These are phyloP conservation scores for Schizosaccharomyces versatilis DNA, from an alignment of 1,139 yeast species.

Conservation along the genomic window DNA sequence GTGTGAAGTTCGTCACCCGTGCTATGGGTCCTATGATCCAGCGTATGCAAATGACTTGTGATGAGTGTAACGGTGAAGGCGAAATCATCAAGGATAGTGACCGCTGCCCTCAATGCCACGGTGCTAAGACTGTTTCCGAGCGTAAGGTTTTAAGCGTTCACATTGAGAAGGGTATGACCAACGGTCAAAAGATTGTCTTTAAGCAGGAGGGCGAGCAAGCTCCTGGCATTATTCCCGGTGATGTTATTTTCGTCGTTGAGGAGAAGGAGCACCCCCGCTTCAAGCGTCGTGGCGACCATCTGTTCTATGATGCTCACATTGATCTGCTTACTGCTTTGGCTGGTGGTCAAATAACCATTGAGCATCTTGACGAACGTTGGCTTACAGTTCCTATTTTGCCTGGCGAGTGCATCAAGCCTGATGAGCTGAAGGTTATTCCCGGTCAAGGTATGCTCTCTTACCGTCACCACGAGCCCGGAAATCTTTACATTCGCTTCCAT, in stretches of 20 bases:
- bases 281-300: slow-evolving; percentile 77
- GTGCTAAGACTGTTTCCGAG: slow-evolving; percentile 71
- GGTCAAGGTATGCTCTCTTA: slow-evolving; percentile 89
- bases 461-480: slow-evolving; percentile 26
- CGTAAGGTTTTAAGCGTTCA: slow-evolving; percentile 87
- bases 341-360: slow-evolving; percentile 75
- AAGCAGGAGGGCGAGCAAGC: slow-evolving; percentile 96
- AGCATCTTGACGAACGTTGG: slow-evolving; percentile 68
- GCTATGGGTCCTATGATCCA: slow-evolving; percentile 99
- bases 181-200: slow-evolving; percentile 79
- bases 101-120: slow-evolving; percentile 69
- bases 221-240: slow-evolving; percentile 90
- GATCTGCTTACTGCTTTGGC: slow-evolving; percentile 87
- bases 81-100: slow-evolving; percentile 72
- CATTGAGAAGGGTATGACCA: slow-evolving; percentile 91
- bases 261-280: slow-evolving; percentile 67
- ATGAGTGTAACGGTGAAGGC: slow-evolving; percentile 79
- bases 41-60: slow-evolving; percentile 77
- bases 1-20: slow-evolving; percentile 79
- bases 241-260: slow-evolving; percentile 73
- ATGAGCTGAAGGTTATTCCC: slow-evolving; percentile 55
- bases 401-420: slow-evolving; percentile 86
- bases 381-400: slow-evolving; percentile 63
- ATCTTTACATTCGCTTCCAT: slow-evolving; percentile 30
- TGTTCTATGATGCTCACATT: slow-evolving; percentile 64